Evolutionary conservation across 208 protist genomes (phyloP), one percentile per base, ranked within the genome.

Genomic region (Crithidia bombi): DNA sequence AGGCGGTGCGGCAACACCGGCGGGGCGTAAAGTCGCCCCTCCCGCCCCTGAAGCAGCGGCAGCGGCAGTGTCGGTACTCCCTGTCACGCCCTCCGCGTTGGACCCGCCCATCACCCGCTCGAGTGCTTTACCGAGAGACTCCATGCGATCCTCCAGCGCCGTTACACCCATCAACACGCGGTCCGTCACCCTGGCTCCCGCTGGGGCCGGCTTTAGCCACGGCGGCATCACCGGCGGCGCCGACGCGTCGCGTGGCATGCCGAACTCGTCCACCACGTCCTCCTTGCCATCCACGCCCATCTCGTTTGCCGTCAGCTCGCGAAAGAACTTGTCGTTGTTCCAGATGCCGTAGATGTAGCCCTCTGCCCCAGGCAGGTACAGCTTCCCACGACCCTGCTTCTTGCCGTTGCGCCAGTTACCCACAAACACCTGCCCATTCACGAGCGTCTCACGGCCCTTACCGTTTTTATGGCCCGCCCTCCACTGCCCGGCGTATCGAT

Each of bases 401-500:
- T 82, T 77, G 12, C 79, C 87, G 26, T 79, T 23, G 30, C 69
- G 70, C 87, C 87, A 93, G 69, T 75, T 74, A n/a, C 87, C 87
- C 17, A 82, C 69, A 39, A 88, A 93, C 17, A 86, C 78, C 69
- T 89, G 81, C n/a, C 87, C 87, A 21, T 72, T 62, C 23, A 69
- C 36, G 49, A 93, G 84, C 25, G 71, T 84, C 73, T 93, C 84
- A 14, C 80, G 73, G 0, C 87, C 87, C 36, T 85, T 82, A 43
- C 87, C 87, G 58, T 85, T 69, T 73, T 81, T 90, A 46, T 76
- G 70, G 11, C 87, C 87, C 2, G 73, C 61, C 50, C 64, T 62
- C 85, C 87, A 93, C 36, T 79, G 56, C 30, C 87, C 87, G 19
- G 75, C 65, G 71, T 90, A 93, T 58, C 84, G 82, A 44, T 93